Base-by-base conservation (phyloP, 1,284 basidiomycete species). In the Trichosporon sp. region DNA sequence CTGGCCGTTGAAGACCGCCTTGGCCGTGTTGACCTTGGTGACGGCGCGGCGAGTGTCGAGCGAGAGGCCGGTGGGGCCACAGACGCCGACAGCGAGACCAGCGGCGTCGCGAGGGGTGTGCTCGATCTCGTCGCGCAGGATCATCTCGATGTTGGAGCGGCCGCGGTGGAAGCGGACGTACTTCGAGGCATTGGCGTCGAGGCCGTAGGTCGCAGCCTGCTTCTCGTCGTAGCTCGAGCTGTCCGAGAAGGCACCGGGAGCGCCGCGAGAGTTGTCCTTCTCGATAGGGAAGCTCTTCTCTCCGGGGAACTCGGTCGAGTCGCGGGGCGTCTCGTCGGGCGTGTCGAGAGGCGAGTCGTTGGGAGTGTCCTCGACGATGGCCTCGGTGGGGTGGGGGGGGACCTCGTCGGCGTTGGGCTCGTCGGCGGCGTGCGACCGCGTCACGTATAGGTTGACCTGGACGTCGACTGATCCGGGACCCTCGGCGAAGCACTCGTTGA, bases 11-110 rank as follows among this genome's bases (percentile, higher is more conserved):
- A 69, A 44, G 14, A 74, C 68, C 2, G 59, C 56, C 0, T 44
- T 23, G 8, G 68, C 58, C 5, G 65, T 66, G 58, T 71, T 70
- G 33, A 71, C 67, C 4, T 44, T 25, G 13, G 58, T 61, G 5
- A 73, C 70, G 2, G 72, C 72, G n/a, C 59, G 57, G 27, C 69
- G 58, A 3, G 69, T 65, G 33, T 67, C 68, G 29, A 69, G 40
- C 23, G 62, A 58, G 34, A 74, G 63, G 13, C 49, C 49, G 1
- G 62, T 59, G 1, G 73, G 73, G 6, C 73, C 73, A 59, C 73
- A 74, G 9, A 72, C 70, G 58, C 52, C 54, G 10, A 62, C 52
- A 16, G 52, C 62, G 13, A 63, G 58, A 31, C 60, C 61, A 1
- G 63, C 65, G 1, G 29, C 56, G 52, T 59, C 37, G 11, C 36